Evolutionary conservation across 2,329 filamentous ascomycete species (phyloP), one percentile per base, ranked within the genome.

Genomic region (Grosmannia serpens): DNA sequence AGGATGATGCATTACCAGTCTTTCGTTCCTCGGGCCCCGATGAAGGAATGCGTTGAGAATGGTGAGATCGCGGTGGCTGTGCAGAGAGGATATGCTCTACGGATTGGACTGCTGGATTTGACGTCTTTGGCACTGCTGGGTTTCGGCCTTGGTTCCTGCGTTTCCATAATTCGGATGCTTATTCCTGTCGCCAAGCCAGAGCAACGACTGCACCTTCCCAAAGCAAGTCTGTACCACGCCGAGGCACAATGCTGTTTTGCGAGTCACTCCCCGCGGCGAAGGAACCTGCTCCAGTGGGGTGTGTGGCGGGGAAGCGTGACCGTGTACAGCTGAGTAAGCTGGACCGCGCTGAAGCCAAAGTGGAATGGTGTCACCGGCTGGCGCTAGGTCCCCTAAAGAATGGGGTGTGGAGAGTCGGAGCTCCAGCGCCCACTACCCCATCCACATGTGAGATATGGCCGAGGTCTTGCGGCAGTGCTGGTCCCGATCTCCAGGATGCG

Each of bases 401-500:
- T 6, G 41, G 10, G 29, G 49, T 58, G 58, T 53, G 51, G 55
- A 57, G 59, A 41, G 22, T 11, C 29, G 24, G 38, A 50, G 54
- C 27, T 22, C 15, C 44, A 33, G 35, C 24, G 24, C 41, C 31
- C 22, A 9, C 52, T 58, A 47, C 41, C 53, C 52, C 55, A 57
- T 29, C 59, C 60, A 60, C 62, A 63, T 62, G 62, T 54, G 59
- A 61, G 62, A 62, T 62, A 61, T 59, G 62, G 58, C 62, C 62
- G 60, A 62, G 62, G 62, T 61, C 62, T 62, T 56, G 56, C 60
- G 60, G 60, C 56, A 55, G 17, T 38, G 53, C 31, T 55, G 38
- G 15, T 15, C 11, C 22, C 7, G n/a, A 56, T 27, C 22, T 15
- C 41, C 41, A 29, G 51, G 26, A 29, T 46, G 33, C 38, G 46